phyloP scores from a whole-genome alignment of 345 rosid genomes.

The Raphanus raphanistrum region DNA sequence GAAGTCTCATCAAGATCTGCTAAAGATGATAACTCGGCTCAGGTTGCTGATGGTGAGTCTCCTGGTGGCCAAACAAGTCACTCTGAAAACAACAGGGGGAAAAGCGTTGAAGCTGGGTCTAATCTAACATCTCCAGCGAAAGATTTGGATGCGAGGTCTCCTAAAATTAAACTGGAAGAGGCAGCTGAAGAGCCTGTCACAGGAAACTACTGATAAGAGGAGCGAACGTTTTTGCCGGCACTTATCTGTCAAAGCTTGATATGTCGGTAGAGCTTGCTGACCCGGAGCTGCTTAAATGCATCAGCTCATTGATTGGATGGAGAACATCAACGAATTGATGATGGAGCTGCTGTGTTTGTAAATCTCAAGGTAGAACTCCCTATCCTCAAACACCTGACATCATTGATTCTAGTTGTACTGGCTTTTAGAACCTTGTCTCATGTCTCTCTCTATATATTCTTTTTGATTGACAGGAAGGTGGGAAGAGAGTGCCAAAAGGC shows the following conservation, averaged over 20 bases:
- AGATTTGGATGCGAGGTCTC: constrained; percentile 43
- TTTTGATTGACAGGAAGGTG: constrained; percentile 58
- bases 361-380: constrained; percentile 58
- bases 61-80: constrained; percentile 48
- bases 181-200: constrained; percentile 43
- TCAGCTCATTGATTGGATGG: constrained; percentile 45
- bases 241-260: constrained; percentile 89
- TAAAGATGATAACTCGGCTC: constrained; percentile 61
- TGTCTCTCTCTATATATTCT: not conserved
- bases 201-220: constrained; percentile 33
- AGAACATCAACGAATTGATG: constrained; percentile 43
- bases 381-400: not conserved
- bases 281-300: constrained; percentile 58
- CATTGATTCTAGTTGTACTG: not conserved
- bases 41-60: constrained; percentile 52
- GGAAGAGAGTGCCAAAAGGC: constrained; percentile 55
- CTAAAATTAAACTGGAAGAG: constrained; percentile 40
- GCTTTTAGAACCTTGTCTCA: not conserved
- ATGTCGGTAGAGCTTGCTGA: constrained; percentile 73
- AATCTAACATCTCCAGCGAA: constrained; percentile 48
- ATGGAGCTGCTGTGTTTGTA: constrained; percentile 48
- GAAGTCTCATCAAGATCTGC: constrained; percentile 55
- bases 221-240: constrained; percentile 35
- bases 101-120: constrained; percentile 50
- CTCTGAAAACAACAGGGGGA: constrained; percentile 49